Base-by-base conservation (phyloP, 2,329 filamentous ascomycete species). In the Diaporthe longicolla region DNA sequence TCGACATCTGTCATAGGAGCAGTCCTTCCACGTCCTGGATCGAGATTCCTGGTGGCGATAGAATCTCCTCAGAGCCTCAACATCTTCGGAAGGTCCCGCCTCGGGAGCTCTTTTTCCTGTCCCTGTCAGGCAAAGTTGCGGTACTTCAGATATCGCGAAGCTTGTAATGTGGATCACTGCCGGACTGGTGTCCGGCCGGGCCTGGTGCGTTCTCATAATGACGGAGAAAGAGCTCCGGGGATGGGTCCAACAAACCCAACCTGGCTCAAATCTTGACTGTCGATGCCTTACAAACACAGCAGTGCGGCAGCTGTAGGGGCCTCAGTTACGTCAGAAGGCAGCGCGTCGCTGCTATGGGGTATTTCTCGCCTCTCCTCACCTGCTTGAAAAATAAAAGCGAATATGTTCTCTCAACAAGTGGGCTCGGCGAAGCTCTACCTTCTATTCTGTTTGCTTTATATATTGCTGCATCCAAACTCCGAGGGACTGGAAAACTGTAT, bases 161-260 rank as follows among this genome's bases (percentile, higher is more conserved):
- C 70, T 71, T 63, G 26, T 55, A 55, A 63, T 54, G 58, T 63
- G 70, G 70, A 63, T 32, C 57, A 26, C 10, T 24, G 43, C 10
- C 57, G 57, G 70, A 43, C 32, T 24, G 50, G 37, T 24, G 15
- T 45, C 57, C 70, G 69, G 35, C n/a, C n/a, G 21, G 11, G 11
- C 17, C 13, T 24, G 43, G 45, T 17, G 4, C 15, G 15, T 40
- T 48, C 24, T 54, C 48, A 54, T 26, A 13, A 68, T 45, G 63
- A 54, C 63, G 63, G 63, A 68, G 63, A 68, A 68, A 35, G 45
- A 54, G 9, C 63, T 68, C 63, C 63, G 63, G 61, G 63, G 61
- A 68, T 68, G 63, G 63, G 63, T 40, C 48, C 48, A 54, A 29
- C 21, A 17, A 24, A 32, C 4, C 58, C 24, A 48, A 24, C 32